Percentiles rank a stretch among this genome's conserved stretches.
Evolutionary conservation across 1,284 basidiomycete species (phyloP).

Genomic region (Mrakiaceae sp.): DNA sequence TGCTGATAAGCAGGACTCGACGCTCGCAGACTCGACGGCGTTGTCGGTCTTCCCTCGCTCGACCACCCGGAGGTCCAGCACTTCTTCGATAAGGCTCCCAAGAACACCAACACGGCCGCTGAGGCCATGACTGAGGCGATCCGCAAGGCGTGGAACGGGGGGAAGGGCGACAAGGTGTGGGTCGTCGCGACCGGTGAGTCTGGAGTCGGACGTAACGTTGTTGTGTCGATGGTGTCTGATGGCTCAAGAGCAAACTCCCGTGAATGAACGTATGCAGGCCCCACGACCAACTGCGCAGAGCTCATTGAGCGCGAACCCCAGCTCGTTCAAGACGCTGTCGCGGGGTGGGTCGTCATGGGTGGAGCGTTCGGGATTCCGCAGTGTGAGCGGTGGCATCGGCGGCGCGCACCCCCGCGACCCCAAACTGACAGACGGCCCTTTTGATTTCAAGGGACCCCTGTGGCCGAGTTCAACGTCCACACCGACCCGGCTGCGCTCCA

Average conservation of each 20-base stretch:
- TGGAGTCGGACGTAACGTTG: too few relatives aligned
- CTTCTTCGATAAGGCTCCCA: slow-evolving; percentile 26
- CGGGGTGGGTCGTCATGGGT: slow-evolving; percentile 55
- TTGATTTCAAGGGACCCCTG: slow-evolving; percentile 9
- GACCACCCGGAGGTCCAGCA: slow-evolving; percentile 40
- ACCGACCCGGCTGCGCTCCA: slow-evolving; percentile 51
- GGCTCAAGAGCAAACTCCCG: too few relatives aligned
- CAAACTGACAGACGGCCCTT: not conserved
- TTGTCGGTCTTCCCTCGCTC: slow-evolving; percentile 52
- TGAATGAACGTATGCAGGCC: too few relatives aligned
- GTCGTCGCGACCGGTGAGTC: slow-evolving; percentile 65
- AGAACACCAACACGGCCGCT: slow-evolving; percentile 37
- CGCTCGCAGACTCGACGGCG: slow-evolving; percentile 47
- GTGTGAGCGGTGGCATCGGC: too few relatives aligned
- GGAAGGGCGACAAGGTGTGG: slow-evolving; percentile 42
- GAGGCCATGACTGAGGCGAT: slow-evolving; percentile 55
- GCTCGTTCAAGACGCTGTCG: slow-evolving; percentile 40
- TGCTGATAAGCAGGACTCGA: not conserved
- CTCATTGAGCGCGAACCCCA: slow-evolving; percentile 57
- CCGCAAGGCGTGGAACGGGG: slow-evolving; percentile 44
- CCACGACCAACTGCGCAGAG: slow-evolving; percentile 62
- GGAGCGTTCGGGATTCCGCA: slow-evolving; percentile 37
- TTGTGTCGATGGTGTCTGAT: too few relatives aligned
- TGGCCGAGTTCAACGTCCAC: slow-evolving; percentile 62
- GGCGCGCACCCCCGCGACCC: not conserved